phyloP scores from a whole-genome alignment of 306 rosid species.

The Castanopsis chinensis region DNA sequence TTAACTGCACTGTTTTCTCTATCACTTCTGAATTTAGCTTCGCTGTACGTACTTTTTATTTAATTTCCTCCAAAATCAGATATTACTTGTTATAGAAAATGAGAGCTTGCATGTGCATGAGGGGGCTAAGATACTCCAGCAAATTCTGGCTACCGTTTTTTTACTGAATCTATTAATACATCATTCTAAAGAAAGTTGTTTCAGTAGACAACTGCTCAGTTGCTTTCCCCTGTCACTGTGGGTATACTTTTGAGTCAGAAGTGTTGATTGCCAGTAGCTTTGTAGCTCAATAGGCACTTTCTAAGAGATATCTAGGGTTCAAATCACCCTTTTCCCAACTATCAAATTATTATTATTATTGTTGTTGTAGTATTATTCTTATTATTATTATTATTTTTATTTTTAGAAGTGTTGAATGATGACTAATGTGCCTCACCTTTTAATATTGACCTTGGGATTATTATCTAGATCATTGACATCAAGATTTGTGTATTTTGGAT shows the following conservation, averaged over 20 bases:
- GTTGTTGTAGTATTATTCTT: no score
- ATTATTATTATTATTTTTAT: no score
- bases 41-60: background rate
- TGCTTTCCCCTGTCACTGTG: background rate
- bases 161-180: background rate
- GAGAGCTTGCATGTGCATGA: background rate
- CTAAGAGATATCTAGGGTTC: no score
- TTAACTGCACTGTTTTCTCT: background rate
- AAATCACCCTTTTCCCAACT: no score
- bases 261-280: background rate
- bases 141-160: background rate
- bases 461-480: slow-evolving; percentile 14
- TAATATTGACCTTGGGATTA: background rate
- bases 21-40: background rate
- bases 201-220: slow-evolving; percentile 1
- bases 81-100: background rate
- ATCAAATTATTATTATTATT: no score
- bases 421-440: background rate
- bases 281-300: no score
- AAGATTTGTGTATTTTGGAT: slow-evolving; percentile 25
- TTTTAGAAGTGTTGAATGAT: background rate
- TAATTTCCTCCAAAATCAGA: background rate
- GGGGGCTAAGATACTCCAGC: background rate
- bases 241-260: slow-evolving; percentile 4
- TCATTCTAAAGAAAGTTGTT: background rate